Base-by-base conservation (phyloP, 2,329 filamentous ascomycete genomes). In the Ophioceras dolichostomum region DNA sequence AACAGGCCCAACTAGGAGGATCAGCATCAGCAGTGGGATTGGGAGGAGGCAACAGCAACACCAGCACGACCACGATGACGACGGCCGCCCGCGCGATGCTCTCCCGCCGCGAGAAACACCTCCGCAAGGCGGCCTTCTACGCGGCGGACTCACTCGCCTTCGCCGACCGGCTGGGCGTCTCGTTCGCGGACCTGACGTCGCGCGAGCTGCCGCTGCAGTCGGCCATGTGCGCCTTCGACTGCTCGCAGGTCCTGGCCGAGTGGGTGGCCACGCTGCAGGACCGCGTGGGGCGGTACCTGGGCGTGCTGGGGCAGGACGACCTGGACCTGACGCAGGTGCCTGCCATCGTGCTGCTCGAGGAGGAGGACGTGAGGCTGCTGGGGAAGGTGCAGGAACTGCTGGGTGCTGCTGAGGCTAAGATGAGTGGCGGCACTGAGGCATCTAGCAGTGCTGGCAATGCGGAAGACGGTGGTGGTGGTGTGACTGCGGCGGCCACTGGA, bases 251-350 rank as follows among this genome's bases (percentile, higher is more conserved):
- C 2, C 72, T 98, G 22, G 86, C 86, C 1, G 89, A 96, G 58
- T 98, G 89, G 89, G 74, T 91, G 29, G 83, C 84, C 5, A 91
- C 87, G 2, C 75, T 96, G 4, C 91, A 98, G 56, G 88, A 95
- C 51, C 81, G 91, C 8, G 83, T 95, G n/a, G 89, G 89, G 0
- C 77, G 78, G 4, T 94, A 91, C 49, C 59, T 96, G 5, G 89
- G 89, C 4, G 76, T 95, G 5, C 70, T 96, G 2, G 89, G 89
- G 10, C 79, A 82, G 41, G 83, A 94, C 44, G 72, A 82, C 0
- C 74, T 91, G 24, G 86, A 95, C 49, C 70, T 85, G 36, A 67
- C 69, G 1, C 79, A 88, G 47, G 83, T 94, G 7, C 86, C 87
- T 3, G 85, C 80, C 2, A 82, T 94, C 39, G 86, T 95, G 76